Evolutionary conservation across 2,329 filamentous ascomycete species (phyloP).

Genomic region (Albifimbria verrucaria): DNA sequence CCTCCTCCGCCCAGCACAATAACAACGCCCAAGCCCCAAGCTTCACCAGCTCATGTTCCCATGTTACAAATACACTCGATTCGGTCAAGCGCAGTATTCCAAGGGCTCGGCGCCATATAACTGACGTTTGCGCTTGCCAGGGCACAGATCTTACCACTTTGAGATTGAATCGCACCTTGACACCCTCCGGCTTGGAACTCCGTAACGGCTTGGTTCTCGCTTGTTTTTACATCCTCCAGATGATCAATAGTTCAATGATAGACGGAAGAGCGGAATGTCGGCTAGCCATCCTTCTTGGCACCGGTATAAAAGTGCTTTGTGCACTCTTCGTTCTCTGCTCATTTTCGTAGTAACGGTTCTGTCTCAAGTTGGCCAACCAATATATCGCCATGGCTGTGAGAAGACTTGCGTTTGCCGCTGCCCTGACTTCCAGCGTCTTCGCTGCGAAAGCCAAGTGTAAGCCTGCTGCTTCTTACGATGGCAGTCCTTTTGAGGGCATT

Average conservation of each 20-base stretch:
- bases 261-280: not conserved
- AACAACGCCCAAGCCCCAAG: too few species aligned
- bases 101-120: not conserved
- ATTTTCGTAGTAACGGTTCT: too few species aligned
- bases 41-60: too few species aligned
- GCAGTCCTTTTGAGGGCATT: conserved; percentile 53
- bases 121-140: not conserved
- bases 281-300: conserved; percentile 1
- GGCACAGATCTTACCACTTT: not conserved
- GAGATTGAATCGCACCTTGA: not conserved
- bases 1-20: too few species aligned
- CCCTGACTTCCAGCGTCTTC: conserved; percentile 24
- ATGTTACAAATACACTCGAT: not conserved
- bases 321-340: too few species aligned
- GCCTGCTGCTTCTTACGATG: conserved; percentile 39
- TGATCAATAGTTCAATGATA: not conserved
- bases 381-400: not conserved
- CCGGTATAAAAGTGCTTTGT: not conserved
- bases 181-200: conserved; percentile 1
- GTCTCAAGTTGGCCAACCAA: not conserved
- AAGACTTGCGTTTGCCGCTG: conserved; percentile 5
- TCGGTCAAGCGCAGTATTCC: not conserved
- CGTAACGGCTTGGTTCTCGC: conserved; percentile 1
- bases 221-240: not conserved
- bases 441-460: conserved; percentile 38